A percentile compares a stretch with the other conserved stretches of the same genome.
phyloP scores from a whole-genome alignment of 2,329 filamentous ascomycete genomes.

The Colletotrichum gloeosporioides region DNA sequence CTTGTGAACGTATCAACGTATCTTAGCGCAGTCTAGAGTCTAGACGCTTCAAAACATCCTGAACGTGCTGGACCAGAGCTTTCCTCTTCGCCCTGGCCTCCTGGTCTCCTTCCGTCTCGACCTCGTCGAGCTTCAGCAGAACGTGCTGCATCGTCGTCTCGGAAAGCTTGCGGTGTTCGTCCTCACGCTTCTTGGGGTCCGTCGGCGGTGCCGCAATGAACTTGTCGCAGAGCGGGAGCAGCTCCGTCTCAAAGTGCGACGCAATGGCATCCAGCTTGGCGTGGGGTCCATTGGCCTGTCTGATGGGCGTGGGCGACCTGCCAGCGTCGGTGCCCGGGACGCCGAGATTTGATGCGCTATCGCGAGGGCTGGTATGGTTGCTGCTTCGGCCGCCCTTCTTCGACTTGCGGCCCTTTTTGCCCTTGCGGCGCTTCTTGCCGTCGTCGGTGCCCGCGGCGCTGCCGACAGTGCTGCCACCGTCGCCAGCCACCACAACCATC shows the following conservation, averaged over 20 bases:
- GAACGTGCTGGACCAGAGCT: constrained; percentile 74
- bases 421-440: constrained; percentile 39
- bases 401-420: constrained; percentile 37
- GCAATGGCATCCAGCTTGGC: constrained; percentile 73
- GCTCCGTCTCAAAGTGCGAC: constrained; percentile 65
- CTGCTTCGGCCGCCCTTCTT: constrained; percentile 38
- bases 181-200: constrained; percentile 70
- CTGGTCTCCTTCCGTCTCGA: constrained; percentile 74
- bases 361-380: constrained; percentile 43
- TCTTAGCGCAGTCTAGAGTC: constrained; percentile 48
- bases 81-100: constrained; percentile 71
- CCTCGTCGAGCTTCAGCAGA: constrained; percentile 76
- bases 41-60: constrained; percentile 68
- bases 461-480: constrained; percentile 31
- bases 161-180: constrained; percentile 76
- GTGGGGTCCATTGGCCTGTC: constrained; percentile 43
- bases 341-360: constrained; percentile 44
- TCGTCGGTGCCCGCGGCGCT: constrained; percentile 27
- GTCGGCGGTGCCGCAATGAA: constrained; percentile 68
- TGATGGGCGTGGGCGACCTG: constrained; percentile 43
- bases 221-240: constrained; percentile 68
- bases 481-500: constrained; percentile 53
- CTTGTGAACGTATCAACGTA: neutral
- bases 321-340: constrained; percentile 36
- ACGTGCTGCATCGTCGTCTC: constrained; percentile 81